Evolutionary conservation across 2,329 filamentous ascomycete genomes (phyloP).

Genomic region (Lecanicillium sp.): DNA sequence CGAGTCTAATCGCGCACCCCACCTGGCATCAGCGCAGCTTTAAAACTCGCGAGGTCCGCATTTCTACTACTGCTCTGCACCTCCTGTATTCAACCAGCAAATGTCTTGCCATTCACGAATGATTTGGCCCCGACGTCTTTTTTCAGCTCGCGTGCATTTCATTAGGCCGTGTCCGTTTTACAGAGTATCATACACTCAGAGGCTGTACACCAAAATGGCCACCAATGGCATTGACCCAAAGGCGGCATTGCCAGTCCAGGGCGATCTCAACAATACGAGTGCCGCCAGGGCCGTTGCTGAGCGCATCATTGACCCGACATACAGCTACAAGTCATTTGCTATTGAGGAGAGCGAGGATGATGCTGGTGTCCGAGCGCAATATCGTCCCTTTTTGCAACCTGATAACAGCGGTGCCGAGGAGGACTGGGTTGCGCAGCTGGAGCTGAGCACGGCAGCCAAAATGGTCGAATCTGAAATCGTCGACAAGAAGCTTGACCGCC

Average conservation of each 20-base stretch:
- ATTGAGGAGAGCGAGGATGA: conserved; percentile 40
- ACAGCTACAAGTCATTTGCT: conserved; percentile 28
- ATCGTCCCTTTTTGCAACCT: conserved; percentile 49
- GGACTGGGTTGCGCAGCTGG: conserved; percentile 51
- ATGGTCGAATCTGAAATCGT: conserved; percentile 41
- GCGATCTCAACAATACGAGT: conserved; percentile 25
- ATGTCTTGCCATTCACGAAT: no score
- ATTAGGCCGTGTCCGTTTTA: no score
- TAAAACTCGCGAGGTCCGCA: no score
- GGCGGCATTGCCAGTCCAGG: conserved; percentile 15
- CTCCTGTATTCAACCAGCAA: no score
- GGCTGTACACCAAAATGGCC: neutral
- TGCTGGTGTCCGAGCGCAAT: conserved; percentile 32
- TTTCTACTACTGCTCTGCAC: no score
- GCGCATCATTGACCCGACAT: conserved; percentile 15
- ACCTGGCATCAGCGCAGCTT: no score
- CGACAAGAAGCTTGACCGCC: conserved; percentile 18
- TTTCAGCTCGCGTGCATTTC: no score
- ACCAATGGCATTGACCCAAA: neutral
- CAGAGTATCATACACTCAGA: no score
- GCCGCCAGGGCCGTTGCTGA: conserved; percentile 15
- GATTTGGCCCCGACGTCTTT: no score
- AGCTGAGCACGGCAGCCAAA: conserved; percentile 43
- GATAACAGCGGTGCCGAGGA: conserved; percentile 21
- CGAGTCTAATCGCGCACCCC: no score